phyloP scores from a whole-genome alignment of 257 asterid species.

The Echium plantagineum region DNA sequence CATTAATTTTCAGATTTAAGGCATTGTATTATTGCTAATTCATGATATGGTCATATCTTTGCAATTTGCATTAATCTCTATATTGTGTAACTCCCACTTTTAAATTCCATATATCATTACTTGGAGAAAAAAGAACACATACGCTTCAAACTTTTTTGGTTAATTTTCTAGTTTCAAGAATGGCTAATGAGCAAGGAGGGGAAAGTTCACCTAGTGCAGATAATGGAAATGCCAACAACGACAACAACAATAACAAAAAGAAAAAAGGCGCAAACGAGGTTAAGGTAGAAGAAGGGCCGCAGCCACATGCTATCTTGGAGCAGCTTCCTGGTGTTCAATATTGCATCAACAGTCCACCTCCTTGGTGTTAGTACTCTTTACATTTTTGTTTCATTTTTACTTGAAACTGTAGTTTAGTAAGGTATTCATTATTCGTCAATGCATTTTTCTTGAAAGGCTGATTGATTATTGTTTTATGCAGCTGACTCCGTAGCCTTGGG shows the following conservation, averaged over 20 bases:
- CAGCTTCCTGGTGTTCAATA: constrained; percentile 59
- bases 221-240: not conserved
- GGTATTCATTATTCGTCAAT: not conserved
- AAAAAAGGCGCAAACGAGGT: not conserved
- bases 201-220: not conserved
- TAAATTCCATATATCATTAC: too few relatives aligned
- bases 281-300: constrained; percentile 15
- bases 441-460: not conserved
- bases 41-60: too few relatives aligned
- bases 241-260: too few relatives aligned
- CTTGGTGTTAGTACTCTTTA: constrained; percentile 30
- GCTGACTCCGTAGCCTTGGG: constrained; percentile 58
- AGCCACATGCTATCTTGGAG: constrained; percentile 47
- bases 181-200: not conserved
- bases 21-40: not conserved
- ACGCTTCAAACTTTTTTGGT: not conserved
- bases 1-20: not conserved
- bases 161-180: not conserved
- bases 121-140: too few relatives aligned
- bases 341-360: constrained; percentile 76
- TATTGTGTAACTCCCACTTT: not conserved
- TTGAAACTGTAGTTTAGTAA: too few relatives aligned
- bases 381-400: too few relatives aligned
- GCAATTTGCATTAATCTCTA: not conserved
- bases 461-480: constrained; percentile 20